A percentile compares a stretch with the other conserved stretches of the same genome.
These are phyloP conservation scores for Nannochloropsis gaditana DNA, from an alignment of 108 stramenopile genomes.

Conservation along the genomic window DNA sequence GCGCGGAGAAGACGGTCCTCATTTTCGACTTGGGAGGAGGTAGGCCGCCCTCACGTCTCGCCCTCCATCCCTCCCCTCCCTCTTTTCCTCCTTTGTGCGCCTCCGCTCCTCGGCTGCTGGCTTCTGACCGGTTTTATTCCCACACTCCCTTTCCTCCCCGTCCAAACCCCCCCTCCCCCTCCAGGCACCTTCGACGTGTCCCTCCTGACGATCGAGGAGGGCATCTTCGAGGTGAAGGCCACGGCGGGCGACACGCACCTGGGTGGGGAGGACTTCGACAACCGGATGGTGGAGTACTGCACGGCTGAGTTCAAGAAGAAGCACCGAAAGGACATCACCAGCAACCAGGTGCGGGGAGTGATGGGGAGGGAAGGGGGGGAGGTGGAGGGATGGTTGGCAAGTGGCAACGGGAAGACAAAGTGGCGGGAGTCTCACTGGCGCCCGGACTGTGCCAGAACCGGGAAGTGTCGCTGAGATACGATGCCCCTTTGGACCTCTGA, in stretches of 20 bases:
- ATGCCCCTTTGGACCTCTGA: not conserved
- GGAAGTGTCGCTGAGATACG: not conserved
- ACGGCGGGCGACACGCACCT: conserved; percentile 98
- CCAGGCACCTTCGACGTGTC: conserved; percentile 87
- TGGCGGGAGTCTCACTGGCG: no score
- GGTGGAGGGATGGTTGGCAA: conserved; percentile 57
- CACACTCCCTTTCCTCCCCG: not conserved
- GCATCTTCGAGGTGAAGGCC: conserved; percentile 99
- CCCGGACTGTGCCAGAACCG: no score
- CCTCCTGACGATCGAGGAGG: conserved; percentile 96
- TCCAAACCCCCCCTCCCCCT: not conserved
- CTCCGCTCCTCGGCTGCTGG: not conserved
- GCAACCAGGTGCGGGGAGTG: conserved; percentile 58
- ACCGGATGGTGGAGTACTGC: conserved; percentile 68
- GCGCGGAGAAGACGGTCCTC: conserved; percentile 78
- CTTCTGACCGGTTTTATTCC: not conserved
- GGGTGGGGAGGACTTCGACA: conserved; percentile 99
- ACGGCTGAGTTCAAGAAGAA: conserved; percentile 42
- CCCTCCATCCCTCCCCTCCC: conserved; percentile 1
- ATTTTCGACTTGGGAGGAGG: conserved; percentile 94
- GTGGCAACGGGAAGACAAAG: no score
- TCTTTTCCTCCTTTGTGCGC: not conserved
- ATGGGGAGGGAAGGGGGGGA: conserved; percentile 42
- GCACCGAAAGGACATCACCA: conserved; percentile 93
- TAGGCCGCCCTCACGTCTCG: not conserved